A percentile compares a stretch with the other conserved stretches of the same genome.
Conservation (phyloP, 2,329 filamentous ascomycete species). For the Colletotrichum karsti region DNA sequence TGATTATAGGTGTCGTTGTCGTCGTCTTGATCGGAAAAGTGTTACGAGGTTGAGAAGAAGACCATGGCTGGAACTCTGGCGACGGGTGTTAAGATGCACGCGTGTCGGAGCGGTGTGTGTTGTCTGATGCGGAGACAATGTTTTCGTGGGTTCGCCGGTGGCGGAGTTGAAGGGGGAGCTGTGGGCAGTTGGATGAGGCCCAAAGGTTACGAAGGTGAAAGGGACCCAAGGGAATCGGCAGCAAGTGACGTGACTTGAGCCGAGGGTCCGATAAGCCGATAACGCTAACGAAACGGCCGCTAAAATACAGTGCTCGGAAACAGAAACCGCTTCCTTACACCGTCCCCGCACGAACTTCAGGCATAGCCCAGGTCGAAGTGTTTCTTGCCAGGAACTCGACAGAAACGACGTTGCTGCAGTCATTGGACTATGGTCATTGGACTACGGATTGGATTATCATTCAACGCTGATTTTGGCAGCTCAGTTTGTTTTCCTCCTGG, state of each 20-base stretch:
- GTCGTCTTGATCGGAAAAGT: not conserved
- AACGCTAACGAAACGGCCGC: constrained; percentile 18
- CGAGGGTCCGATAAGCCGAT: constrained; percentile 27
- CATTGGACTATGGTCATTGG: too few species aligned
- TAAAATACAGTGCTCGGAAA: not conserved
- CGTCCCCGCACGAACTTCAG: constrained; percentile 19
- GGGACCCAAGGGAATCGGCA: not conserved
- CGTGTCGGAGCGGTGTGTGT: not conserved
- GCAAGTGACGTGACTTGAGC: constrained; percentile 19
- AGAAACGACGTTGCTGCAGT: too few species aligned
- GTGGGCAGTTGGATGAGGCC: constrained; percentile 3
- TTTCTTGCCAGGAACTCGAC: not conserved
- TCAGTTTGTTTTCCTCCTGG: too few species aligned
- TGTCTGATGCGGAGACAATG: not conserved
- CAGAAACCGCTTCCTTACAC: not conserved
- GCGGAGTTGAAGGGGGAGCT: not conserved
- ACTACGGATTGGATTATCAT: too few species aligned
- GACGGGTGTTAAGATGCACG: not conserved
- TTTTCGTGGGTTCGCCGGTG: constrained; percentile 2
- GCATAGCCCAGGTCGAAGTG: not conserved
- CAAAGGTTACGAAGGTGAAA: not conserved
- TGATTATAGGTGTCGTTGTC: not conserved
- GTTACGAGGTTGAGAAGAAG: not conserved
- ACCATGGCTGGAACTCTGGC: constrained; percentile 4
- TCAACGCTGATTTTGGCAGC: too few species aligned